Evolutionary conservation across 75 land plant genomes (phyloP).

Genomic region (Pinus albicaulis): DNA sequence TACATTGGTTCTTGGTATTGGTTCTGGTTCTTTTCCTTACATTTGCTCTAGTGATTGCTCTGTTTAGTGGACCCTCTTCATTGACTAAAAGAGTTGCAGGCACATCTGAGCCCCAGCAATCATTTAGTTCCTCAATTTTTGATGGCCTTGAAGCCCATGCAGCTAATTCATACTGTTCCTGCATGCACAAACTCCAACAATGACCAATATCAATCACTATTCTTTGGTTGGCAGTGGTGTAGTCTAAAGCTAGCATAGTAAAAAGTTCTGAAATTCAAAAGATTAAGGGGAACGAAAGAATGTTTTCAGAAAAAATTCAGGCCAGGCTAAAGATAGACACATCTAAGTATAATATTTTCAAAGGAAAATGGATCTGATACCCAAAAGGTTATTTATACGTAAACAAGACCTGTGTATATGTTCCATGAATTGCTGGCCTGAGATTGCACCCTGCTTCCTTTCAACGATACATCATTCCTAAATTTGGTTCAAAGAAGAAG

Average conservation of each 20-base stretch:
- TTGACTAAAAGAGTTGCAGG: not conserved
- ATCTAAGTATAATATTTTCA: slow-evolving; percentile 21
- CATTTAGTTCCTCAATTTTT: not conserved
- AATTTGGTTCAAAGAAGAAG: slow-evolving; percentile 22
- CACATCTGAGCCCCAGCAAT: not conserved
- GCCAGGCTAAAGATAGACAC: not conserved
- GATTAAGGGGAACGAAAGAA: not conserved
- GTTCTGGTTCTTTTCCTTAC: slow-evolving; percentile 1
- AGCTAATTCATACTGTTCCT: not conserved
- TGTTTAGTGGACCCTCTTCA: not conserved
- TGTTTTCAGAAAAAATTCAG: not conserved
- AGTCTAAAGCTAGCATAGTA: slow-evolving; percentile 2
- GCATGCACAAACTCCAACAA: not conserved
- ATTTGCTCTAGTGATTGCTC: not conserved
- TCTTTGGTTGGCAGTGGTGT: not conserved
- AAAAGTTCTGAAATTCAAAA: not conserved
- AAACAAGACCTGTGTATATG: slow-evolving; percentile 26
- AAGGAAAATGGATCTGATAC: slow-evolving; percentile 34
- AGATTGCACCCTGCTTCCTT: slow-evolving; percentile 30
- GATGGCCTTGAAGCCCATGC: not conserved
- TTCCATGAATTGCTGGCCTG: slow-evolving; percentile 34
- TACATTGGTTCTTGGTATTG: not conserved
- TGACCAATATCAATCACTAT: no score
- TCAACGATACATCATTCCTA: slow-evolving; percentile 32
- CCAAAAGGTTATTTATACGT: slow-evolving; percentile 28